A percentile compares a stretch with the other conserved stretches of the same genome.
Evolutionary conservation across 116 monocot species (phyloP).

Genomic region (Iris pallida): DNA sequence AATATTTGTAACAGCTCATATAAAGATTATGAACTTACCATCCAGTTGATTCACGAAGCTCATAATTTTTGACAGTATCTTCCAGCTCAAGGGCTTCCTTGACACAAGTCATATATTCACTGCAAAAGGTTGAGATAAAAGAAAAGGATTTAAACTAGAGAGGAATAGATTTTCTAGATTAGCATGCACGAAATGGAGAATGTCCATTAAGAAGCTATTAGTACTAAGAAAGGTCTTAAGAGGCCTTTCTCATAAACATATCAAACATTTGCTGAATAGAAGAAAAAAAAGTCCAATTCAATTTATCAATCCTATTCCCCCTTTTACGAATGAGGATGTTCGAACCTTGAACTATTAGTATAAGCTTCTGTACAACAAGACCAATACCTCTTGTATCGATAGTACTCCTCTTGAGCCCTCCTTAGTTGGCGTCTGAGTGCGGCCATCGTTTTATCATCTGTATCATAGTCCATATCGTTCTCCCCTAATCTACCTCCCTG

Average conservation of each 20-base stretch:
- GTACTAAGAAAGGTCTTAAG: too few relatives aligned
- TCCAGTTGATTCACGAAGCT: constrained; percentile 63
- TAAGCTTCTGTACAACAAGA: neutral
- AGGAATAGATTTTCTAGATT: too few relatives aligned
- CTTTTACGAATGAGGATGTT: too few relatives aligned
- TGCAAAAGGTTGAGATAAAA: constrained; percentile 9
- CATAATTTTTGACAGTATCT: constrained; percentile 78
- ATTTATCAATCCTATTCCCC: neutral
- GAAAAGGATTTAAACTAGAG: too few relatives aligned
- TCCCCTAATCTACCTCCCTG: constrained; percentile 83
- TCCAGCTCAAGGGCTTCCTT: constrained; percentile 75
- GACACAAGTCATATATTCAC: constrained; percentile 76
- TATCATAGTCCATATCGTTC: constrained; percentile 96
- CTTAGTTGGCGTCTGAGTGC: constrained; percentile 73
- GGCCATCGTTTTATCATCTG: constrained; percentile 93
- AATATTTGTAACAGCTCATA: too few relatives aligned
- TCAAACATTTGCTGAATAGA: too few relatives aligned
- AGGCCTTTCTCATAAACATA: too few relatives aligned
- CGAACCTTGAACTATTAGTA: too few relatives aligned
- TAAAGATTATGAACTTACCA: constrained; percentile 42
- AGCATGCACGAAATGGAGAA: too few relatives aligned
- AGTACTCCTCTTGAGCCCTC: constrained; percentile 81
- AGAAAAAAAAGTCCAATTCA: too few relatives aligned
- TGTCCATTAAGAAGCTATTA: too few relatives aligned
- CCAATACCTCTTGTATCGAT: constrained; percentile 74